Evolutionary conservation across 164 flowering plant genomes (phyloP), one percentile per base, ranked within the genome.

Genomic region (Annona squamosa): DNA sequence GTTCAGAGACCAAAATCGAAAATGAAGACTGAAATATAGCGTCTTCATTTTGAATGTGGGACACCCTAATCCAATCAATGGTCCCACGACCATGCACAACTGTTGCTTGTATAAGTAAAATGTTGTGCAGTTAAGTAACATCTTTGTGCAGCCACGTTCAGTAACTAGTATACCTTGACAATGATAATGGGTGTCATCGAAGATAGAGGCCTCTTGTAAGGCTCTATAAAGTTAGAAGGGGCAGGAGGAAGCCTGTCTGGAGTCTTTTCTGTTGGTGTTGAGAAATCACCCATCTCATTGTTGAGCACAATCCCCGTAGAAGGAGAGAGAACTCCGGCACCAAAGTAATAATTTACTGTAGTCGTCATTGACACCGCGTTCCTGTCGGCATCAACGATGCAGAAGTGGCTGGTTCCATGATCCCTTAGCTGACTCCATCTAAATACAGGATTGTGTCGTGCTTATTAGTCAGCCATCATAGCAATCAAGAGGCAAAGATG

Each of bases 211-310:
- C 97, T 85, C 80, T 96, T 96, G 64, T 85, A 87, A 16, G 98
- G 94, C 81, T 72, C 62, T 64, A 93, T 86, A 68, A 86, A 93
- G 83, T 96, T 93, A 66, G 95, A 69, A 7, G 97, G 97, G 65
- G 94, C 87, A 4, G 99, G 97, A 73, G 97, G 97, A 65, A 93
- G 97, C 61, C 41, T 79, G 71, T 87, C 93, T 0, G 83, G 82
- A 7, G 80, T 68, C 37, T 73, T 71, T 37, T 90, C 94, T 0
- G 90, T 82, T 1, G 98, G 97, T 1, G 77, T 79, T 2, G 99
- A 91, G 84, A 96, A 96, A 74, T 96, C 99, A 63, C 72, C 95
- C 99, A 96, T 93, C 85, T 96, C 92, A 71, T 93, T 87, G 79
- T 96, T 96, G 71, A 96, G 84, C 64, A 96, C 82, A 67, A 96